A percentile compares a stretch with the other conserved stretches of the same genome.
These are phyloP conservation scores for Trichosporon coremiiforme DNA, from an alignment of 1,284 basidiomycete genomes.

Conservation along the genomic window DNA sequence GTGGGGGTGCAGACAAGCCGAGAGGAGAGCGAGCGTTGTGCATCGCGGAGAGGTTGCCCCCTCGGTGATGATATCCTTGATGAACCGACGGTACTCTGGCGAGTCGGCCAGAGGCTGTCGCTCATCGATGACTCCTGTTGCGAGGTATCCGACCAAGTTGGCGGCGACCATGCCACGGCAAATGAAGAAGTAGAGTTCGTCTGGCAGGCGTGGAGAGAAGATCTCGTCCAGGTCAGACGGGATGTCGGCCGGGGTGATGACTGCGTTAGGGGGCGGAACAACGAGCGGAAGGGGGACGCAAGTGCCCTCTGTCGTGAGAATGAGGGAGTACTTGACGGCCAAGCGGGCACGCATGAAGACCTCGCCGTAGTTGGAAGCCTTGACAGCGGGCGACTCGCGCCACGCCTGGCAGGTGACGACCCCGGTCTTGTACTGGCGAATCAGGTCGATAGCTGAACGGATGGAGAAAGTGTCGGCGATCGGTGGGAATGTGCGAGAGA, in stretches of 20 bases:
- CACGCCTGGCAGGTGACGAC: slow-evolving; percentile 76
- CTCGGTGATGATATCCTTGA: slow-evolving; percentile 94
- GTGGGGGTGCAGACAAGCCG: slow-evolving; percentile 68
- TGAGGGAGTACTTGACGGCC: slow-evolving; percentile 89
- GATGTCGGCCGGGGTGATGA: slow-evolving; percentile 76
- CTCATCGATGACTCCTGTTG: slow-evolving; percentile 77
- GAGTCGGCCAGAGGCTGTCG: slow-evolving; percentile 90
- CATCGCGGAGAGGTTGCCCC: slow-evolving; percentile 87
- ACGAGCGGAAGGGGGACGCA: slow-evolving; percentile 87
- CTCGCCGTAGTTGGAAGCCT: slow-evolving; percentile 66
- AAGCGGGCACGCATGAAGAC: slow-evolving; percentile 85
- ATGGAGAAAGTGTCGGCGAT: slow-evolving; percentile 70
- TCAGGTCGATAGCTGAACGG: slow-evolving; percentile 81
- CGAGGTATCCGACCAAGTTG: slow-evolving; percentile 86
- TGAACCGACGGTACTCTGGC: slow-evolving; percentile 88
- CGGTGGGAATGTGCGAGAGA: slow-evolving; percentile 84
- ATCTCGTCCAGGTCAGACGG: slow-evolving; percentile 91
- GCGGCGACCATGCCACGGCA: slow-evolving; percentile 87
- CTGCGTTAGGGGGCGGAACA: slow-evolving; percentile 58
- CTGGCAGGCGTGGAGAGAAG: slow-evolving; percentile 91
- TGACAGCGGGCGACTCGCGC: slow-evolving; percentile 61
- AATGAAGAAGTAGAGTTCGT: slow-evolving; percentile 95
- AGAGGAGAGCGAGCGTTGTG: slow-evolving; percentile 81
- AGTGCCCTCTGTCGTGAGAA: slow-evolving; percentile 85
- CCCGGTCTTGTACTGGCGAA: slow-evolving; percentile 85